These are phyloP conservation scores for Globomyces sp. DNA, from an alignment of 371 early-diverging fungal species.

Conservation along the genomic window DNA sequence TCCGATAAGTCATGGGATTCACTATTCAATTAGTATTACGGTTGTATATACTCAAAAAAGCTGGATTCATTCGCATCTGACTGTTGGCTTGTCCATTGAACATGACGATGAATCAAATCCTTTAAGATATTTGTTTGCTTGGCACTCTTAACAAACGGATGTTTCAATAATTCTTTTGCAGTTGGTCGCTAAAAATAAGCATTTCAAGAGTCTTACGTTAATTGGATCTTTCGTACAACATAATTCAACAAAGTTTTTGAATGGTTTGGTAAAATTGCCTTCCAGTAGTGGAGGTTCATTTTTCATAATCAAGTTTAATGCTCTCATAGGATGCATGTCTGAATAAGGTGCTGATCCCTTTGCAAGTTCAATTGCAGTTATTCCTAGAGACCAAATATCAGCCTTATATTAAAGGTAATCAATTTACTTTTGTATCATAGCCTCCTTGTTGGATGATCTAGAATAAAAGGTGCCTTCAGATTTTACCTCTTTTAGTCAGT, in stretches of 20 bases:
- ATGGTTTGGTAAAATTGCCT: constrained; percentile 70
- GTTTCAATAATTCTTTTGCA: constrained; percentile 87
- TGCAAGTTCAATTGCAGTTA: constrained; percentile 54
- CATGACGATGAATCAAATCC: constrained; percentile 70
- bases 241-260: constrained; percentile 85
- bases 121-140: constrained; percentile 30
- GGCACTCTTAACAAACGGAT: constrained; percentile 75
- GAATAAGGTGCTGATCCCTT: constrained; percentile 53
- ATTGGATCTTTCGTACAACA: constrained; percentile 87
- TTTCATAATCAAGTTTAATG: constrained; percentile 47
- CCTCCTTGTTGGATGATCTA: constrained; percentile 23
- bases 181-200: constrained; percentile 65
- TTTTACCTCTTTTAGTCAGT: constrained; percentile 24
- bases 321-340: constrained; percentile 55
- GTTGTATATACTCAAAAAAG: background rate
- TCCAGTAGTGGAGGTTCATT: constrained; percentile 32
- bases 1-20: constrained; percentile 1
- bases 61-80: background rate
- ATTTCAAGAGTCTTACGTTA: constrained; percentile 18
- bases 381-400: constrained; percentile 49
- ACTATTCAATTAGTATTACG: background rate
- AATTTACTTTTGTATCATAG: constrained; percentile 27
- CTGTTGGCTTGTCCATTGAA: constrained; percentile 38
- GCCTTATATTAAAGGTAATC: constrained; percentile 24
- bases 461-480: too few relatives aligned